Evolutionary conservation across 2,329 filamentous ascomycete genomes (phyloP).

Genomic region (Lasiodiplodia sp.): DNA sequence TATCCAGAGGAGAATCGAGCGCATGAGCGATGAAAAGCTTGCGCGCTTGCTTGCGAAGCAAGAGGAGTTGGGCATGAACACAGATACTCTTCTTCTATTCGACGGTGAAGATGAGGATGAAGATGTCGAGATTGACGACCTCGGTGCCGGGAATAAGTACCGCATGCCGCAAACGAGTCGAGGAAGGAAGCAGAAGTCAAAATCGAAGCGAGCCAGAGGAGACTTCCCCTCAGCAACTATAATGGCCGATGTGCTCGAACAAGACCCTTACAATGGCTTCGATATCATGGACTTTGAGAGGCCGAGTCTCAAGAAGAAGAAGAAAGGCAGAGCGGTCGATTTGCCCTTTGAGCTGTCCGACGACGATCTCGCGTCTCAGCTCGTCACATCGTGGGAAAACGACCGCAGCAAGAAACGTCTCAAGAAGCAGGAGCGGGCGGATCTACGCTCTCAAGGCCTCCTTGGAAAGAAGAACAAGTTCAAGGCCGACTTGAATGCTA

Average conservation of each 20-base stretch:
- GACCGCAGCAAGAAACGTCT: conserved; percentile 55
- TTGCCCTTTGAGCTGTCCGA: conserved; percentile 56
- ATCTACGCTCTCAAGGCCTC: conserved; percentile 53
- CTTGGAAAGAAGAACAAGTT: conserved; percentile 52
- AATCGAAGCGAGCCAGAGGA: not conserved
- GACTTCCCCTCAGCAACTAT: conserved; percentile 62
- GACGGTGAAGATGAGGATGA: conserved; percentile 54
- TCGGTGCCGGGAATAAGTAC: not conserved
- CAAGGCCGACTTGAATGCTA: conserved; percentile 64
- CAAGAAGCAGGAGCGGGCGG: conserved; percentile 57
- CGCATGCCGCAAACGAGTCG: not conserved
- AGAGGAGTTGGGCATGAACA: conserved; percentile 68
- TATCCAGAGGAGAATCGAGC: conserved; percentile 46
- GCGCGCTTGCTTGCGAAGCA: conserved; percentile 68
- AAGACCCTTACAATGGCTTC: conserved; percentile 71
- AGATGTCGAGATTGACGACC: conserved; percentile 34
- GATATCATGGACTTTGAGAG: conserved; percentile 86
- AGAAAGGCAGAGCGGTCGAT: conserved; percentile 67
- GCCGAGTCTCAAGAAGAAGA: conserved; percentile 70
- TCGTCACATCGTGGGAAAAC: conserved; percentile 52
- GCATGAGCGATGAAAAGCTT: conserved; percentile 66
- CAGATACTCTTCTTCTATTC: conserved; percentile 66
- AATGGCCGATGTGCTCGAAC: conserved; percentile 66
- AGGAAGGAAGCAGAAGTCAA: conserved; percentile 13
- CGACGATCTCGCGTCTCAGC: conserved; percentile 50